Evolutionary conservation across 345 rosid genomes (phyloP), one percentile per base, ranked within the genome.

Genomic region (Lenwebbia sp.): DNA sequence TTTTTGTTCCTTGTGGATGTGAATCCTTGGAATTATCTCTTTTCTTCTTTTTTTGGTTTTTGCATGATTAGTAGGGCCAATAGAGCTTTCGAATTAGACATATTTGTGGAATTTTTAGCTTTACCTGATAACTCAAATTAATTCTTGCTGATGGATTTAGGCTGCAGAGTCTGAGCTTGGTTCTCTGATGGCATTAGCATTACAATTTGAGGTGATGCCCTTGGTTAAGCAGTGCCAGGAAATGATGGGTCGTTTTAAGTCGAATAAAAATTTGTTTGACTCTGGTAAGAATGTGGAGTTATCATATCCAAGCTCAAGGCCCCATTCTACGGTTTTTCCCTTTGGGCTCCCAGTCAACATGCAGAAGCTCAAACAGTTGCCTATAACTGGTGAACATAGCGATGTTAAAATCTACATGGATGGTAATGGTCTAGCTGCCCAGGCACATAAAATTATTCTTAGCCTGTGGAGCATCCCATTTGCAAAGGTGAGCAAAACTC

Each of bases 401-500:
- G 97, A 96, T 88, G 76, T 94, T 52, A 89, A 90, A 86, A 88
- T 97, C 88, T 89, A 84, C 83, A 88, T 94, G 54, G 97, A 93
- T 70, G 93, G 94, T 84, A 90, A 92, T 90, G 94, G 95, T 90
- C 91, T 91, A 87, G 92, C 93, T 90, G 91, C 92, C 47, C 92
- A 44, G n/a, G 85, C 92, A 86, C 99, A 97, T 89, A 96, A 91
- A 91, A 86, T 96, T 88, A 90, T 97, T 90, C 91, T 97, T 49
- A 91, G 99, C 88, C 86, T 96, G 74, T 95, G 98, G 97, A 97
- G 99, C 89, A 87, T 91, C 54, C 96, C 99, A 84, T 97, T 97
- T 93, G 91, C 96, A 88, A 97, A 95, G 96, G 99, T 96, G 88
- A 90, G 91, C 56, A 28, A 23, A 74, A 85, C 26, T 88, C 47